Evolutionary conservation across 139 green algal species (phyloP).

Genomic region (Chlorella ohadii): DNA sequence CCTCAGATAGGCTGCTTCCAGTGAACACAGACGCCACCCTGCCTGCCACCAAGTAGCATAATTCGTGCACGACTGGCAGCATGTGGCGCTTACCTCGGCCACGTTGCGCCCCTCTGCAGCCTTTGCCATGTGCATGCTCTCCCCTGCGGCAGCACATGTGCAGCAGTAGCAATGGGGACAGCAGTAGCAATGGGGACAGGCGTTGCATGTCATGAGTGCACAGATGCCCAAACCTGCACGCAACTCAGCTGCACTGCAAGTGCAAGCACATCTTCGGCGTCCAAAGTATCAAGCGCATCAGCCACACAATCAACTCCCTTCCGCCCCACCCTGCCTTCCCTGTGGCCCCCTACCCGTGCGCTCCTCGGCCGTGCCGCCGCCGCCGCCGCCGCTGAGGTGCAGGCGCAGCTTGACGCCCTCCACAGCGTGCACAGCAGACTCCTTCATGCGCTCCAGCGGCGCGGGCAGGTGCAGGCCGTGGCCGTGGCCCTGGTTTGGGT

Average conservation of each 20-base stretch:
- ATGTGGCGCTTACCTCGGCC: not conserved
- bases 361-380: not conserved
- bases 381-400: not conserved
- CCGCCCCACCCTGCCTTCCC: not conserved
- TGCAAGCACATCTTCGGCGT: no score
- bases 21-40: no score
- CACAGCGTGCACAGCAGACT: slow-evolving; percentile 18
- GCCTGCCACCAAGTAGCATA: no score
- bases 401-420: slow-evolving; percentile 31
- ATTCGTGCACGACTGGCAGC: no score
- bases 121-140: slow-evolving; percentile 32
- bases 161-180: no score
- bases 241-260: no score
- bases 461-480: not conserved
- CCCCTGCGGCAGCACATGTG: not conserved
- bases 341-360: not conserved
- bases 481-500: not conserved
- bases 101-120: slow-evolving; percentile 27
- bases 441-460: slow-evolving; percentile 6
- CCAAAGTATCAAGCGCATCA: no score
- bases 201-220: no score
- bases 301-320: not conserved
- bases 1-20: no score
- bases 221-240: no score
- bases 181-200: no score